These are phyloP conservation scores for Malus hybrid DNA, from an alignment of 331 rosid species.

Conservation along the genomic window DNA sequence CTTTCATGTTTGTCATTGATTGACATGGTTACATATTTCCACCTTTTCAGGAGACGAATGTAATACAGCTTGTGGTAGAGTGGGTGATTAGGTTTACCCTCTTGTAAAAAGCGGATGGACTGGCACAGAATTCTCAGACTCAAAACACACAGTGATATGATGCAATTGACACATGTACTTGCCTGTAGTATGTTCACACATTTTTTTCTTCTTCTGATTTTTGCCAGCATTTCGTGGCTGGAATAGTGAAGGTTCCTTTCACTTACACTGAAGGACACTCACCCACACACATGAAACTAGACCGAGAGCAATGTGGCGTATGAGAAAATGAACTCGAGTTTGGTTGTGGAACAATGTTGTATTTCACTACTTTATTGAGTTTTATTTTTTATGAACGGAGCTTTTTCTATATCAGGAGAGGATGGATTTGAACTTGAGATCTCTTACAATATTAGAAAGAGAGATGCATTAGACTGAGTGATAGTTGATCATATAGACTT, in stretches of 20 bases:
- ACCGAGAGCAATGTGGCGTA: neutral
- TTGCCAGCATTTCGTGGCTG: neutral
- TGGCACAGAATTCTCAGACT: neutral
- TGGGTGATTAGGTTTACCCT: neutral
- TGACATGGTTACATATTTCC: conserved; percentile 1
- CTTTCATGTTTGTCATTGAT: neutral
- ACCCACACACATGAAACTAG: neutral
- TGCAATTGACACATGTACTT: conserved; percentile 9
- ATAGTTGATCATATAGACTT: neutral
- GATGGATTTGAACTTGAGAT: neutral
- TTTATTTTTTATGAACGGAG: neutral
- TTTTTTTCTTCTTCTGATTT: conserved; percentile 1
- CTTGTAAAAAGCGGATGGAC: conserved; percentile 13
- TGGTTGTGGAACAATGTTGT: neutral
- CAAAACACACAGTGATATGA: neutral
- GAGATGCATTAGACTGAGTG: neutral
- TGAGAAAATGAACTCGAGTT: neutral
- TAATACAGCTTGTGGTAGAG: neutral
- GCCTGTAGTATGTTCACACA: conserved; percentile 3
- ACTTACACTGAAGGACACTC: neutral
- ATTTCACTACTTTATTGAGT: neutral
- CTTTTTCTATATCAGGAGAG: neutral
- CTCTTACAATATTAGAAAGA: neutral
- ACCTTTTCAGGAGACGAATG: neutral
- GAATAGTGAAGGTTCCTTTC: neutral